Evolutionary conservation across 1,284 basidiomycete species (phyloP).

Genomic region (Albatrellus sp.): DNA sequence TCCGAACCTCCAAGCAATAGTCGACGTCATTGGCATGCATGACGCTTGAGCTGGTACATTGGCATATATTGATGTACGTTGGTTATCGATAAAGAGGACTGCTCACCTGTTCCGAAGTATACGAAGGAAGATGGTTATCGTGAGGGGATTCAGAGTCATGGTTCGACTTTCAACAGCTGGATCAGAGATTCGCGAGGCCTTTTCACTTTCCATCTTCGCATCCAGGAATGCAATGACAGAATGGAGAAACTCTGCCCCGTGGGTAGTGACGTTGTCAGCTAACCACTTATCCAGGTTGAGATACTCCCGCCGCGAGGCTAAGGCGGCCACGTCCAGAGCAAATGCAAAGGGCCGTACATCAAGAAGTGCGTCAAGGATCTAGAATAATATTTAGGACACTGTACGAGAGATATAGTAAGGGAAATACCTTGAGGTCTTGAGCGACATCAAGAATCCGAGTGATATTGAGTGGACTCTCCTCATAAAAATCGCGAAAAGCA

Average conservation of each 20-base stretch:
- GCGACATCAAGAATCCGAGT: constrained; percentile 92
- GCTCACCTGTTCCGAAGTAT: constrained; percentile 67
- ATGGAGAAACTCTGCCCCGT: constrained; percentile 80
- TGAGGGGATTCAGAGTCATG: constrained; percentile 73
- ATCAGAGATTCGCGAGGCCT: constrained; percentile 66
- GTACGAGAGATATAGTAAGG: background rate
- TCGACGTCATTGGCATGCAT: constrained; percentile 74
- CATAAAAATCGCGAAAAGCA: constrained; percentile 85
- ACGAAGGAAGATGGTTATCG: constrained; percentile 85
- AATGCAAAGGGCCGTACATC: constrained; percentile 82
- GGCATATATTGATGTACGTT: constrained; percentile 1
- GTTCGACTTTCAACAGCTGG: constrained; percentile 69
- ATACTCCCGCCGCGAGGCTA: constrained; percentile 88
- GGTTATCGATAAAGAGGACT: constrained; percentile 7
- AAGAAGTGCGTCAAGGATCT: constrained; percentile 86
- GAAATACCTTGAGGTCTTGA: constrained; percentile 79
- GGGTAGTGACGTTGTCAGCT: constrained; percentile 69
- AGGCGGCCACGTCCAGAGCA: constrained; percentile 84
- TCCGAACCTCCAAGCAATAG: constrained; percentile 87
- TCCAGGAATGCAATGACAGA: constrained; percentile 82
- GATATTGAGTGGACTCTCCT: constrained; percentile 87
- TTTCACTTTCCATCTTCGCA: constrained; percentile 86
- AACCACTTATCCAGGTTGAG: constrained; percentile 97
- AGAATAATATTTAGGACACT: background rate
- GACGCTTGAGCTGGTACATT: constrained; percentile 37